These are phyloP conservation scores for Hirsutella minnesotensis DNA, from an alignment of 2,329 filamentous ascomycete genomes.

Conservation along the genomic window DNA sequence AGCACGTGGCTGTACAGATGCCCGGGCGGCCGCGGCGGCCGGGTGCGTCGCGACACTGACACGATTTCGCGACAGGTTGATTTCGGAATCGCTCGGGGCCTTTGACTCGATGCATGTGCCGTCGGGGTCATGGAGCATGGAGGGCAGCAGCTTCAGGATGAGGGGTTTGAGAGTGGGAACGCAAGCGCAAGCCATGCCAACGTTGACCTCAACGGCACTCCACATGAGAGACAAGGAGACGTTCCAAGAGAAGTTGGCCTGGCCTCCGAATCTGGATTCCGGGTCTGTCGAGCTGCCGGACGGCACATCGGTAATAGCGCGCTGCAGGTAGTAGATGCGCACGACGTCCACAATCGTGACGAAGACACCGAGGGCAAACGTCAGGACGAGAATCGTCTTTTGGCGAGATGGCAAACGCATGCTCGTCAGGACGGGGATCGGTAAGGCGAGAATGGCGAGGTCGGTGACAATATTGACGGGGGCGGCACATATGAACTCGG, in stretches of 20 bases:
- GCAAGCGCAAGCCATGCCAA: slow-evolving; percentile 82
- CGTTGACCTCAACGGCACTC: slow-evolving; percentile 83
- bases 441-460: slow-evolving; percentile 73
- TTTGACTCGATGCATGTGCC: slow-evolving; percentile 23
- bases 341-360: slow-evolving; percentile 81
- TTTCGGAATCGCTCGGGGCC: slow-evolving; percentile 17
- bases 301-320: slow-evolving; percentile 42
- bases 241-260: slow-evolving; percentile 53
- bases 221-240: slow-evolving; percentile 83
- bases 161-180: slow-evolving; percentile 88
- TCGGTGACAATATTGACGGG: slow-evolving; percentile 90
- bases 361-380: slow-evolving; percentile 79
- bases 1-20: slow-evolving; percentile 2
- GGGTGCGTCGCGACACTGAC: not conserved
- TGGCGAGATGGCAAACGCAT: slow-evolving; percentile 79
- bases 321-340: slow-evolving; percentile 79
- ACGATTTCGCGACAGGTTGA: slow-evolving; percentile 10
- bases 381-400: slow-evolving; percentile 76
- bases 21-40: not conserved
- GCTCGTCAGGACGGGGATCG: slow-evolving; percentile 75
- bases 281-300: slow-evolving; percentile 22
- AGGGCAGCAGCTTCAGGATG: slow-evolving; percentile 51
- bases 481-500: slow-evolving; percentile 60
- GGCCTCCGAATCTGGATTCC: slow-evolving; percentile 36
- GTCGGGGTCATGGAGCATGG: slow-evolving; percentile 41